Conservation (phyloP, 1,284 basidiomycete species). For the Marasmius sp. region DNA sequence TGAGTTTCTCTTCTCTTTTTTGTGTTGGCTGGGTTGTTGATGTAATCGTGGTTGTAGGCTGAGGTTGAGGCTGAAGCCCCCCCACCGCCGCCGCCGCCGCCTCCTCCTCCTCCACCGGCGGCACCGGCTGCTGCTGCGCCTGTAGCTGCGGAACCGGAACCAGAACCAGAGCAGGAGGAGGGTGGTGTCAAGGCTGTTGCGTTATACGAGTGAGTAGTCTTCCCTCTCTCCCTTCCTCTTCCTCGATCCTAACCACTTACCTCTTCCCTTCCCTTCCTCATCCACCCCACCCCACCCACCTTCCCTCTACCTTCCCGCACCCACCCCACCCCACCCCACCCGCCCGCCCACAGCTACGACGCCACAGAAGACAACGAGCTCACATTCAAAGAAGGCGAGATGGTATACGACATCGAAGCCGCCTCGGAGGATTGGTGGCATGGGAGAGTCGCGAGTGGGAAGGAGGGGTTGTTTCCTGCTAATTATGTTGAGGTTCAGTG, state of each 20-base stretch:
- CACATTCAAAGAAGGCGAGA: slow-evolving; percentile 80
- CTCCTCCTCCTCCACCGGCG: slow-evolving; percentile 39
- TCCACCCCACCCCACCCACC: slow-evolving; percentile 4
- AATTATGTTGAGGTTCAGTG: neutral
- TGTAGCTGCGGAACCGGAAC: slow-evolving; percentile 30
- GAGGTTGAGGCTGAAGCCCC: slow-evolving; percentile 36
- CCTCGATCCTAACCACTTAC: neutral
- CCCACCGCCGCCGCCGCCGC: slow-evolving; percentile 26
- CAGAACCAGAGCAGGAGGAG: slow-evolving; percentile 49
- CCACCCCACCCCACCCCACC: no score
- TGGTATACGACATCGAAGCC: slow-evolving; percentile 71
- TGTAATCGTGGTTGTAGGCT: slow-evolving; percentile 64
- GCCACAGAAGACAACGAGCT: slow-evolving; percentile 90
- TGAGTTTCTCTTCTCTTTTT: neutral
- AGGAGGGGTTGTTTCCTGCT: slow-evolving; percentile 76
- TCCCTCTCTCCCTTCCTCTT: neutral
- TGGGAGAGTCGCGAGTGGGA: slow-evolving; percentile 63
- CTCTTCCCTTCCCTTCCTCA: neutral
- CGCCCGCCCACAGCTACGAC: slow-evolving; percentile 84
- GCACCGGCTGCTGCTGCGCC: slow-evolving; percentile 44
- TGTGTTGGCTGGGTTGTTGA: slow-evolving; percentile 71
- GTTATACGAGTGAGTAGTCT: slow-evolving; percentile 67
- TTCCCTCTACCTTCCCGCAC: no score
- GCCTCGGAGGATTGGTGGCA: slow-evolving; percentile 90
- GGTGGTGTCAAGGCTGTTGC: slow-evolving; percentile 65